Evolutionary conservation across 306 rosid species (phyloP), one percentile per base, ranked within the genome.

Genomic region (Dalbergia oliveri): DNA sequence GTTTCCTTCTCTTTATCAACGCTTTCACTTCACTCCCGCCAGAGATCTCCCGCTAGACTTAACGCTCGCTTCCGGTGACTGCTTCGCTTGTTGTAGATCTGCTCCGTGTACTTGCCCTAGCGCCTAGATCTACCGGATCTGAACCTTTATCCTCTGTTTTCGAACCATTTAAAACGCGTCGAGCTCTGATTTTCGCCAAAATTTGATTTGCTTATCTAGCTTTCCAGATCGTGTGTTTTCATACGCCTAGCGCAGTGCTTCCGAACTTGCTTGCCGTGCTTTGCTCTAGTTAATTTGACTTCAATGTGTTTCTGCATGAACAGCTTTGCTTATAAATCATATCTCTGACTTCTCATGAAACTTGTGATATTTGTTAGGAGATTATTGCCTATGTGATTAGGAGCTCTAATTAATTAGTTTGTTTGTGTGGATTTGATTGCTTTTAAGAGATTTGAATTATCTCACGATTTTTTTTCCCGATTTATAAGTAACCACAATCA

Each of bases 101-200:
- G 79, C 16, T n/a, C 4, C 15, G 15, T 51, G 74, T 9, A 13
- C 23, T 66, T 18, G 21, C 39, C 34, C 4, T 34, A 39, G 7
- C 23, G 5, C 0, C 26, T 77, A 81, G 88, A 88, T 90, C 89
- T 87, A 72, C 16, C 41, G 72, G 88, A 87, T 88, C 92, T 69
- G 88, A 72, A 72, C 66, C 3, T 35, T 69, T 41, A 5, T 34
- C n/a, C n/a, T 67, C 18, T n/a, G 56, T 16, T 68, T 41, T 62
- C 44, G 1, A 12, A 0, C 11, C 9, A 21, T 41, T 57, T 35
- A 2, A 14, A 14, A 13, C 57, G 6, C 8, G 14, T 51, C 57
- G 0, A 69, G 11, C 23, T 51, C 1, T 47, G 11, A 68, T 71
- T 50, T 62, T 50, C n/a, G 67, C 63, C 1, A 23, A 72, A 1